These are phyloP conservation scores for Papilionanthe hybrid DNA, from an alignment of 116 monocot genomes.

Conservation along the genomic window DNA sequence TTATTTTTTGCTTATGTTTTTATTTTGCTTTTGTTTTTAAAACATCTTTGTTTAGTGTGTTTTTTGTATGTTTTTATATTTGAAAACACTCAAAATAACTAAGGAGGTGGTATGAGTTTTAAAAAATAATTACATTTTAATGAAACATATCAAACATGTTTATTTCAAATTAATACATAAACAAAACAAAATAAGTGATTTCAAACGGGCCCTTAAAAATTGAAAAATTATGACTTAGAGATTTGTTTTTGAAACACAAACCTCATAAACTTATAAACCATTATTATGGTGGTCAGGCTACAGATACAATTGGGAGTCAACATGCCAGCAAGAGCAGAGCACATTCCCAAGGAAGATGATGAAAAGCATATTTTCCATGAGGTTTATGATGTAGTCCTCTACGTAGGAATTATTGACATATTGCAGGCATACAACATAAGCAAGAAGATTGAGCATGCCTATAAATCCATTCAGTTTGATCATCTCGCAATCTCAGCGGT, in stretches of 20 bases:
- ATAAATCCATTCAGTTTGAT: conserved; percentile 80
- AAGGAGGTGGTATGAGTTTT: too few species aligned
- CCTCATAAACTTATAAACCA: background rate
- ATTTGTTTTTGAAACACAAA: background rate
- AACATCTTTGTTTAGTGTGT: too few species aligned
- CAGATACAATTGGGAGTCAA: conserved; percentile 90
- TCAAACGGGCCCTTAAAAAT: too few species aligned
- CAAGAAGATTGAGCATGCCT: conserved; percentile 84
- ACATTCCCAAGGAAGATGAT: conserved; percentile 22
- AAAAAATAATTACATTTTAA: too few species aligned
- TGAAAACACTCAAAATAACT: too few species aligned
- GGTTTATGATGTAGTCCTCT: conserved; percentile 86
- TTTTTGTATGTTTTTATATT: too few species aligned
- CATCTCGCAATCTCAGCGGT: conserved; percentile 86
- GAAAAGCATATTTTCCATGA: conserved; percentile 43
- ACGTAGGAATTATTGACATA: conserved; percentile 89
- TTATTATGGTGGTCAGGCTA: conserved; percentile 36
- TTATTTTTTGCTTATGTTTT: too few species aligned
- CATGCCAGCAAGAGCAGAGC: conserved; percentile 94
- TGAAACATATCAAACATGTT: too few species aligned
- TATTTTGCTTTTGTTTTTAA: too few species aligned
- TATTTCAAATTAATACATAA: too few species aligned
- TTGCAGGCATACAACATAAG: conserved; percentile 78
- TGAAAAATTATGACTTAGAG: background rate
- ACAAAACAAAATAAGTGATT: too few species aligned